Percentiles rank a stretch among this genome's conserved stretches.
phyloP scores from a whole-genome alignment of 1,139 yeast species.

The Pneumocystis sp. region DNA sequence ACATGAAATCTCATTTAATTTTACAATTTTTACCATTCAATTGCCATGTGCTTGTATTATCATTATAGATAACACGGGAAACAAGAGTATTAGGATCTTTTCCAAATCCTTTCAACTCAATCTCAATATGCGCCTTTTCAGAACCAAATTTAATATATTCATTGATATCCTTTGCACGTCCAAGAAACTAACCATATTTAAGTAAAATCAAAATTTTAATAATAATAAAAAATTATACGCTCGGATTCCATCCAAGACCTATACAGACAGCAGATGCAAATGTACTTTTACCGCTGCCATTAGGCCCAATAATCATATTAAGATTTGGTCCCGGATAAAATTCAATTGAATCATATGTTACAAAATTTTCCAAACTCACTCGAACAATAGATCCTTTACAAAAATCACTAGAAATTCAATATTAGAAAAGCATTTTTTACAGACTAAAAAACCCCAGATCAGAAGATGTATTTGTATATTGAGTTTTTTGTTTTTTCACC shows the following conservation, averaged over 20 bases:
- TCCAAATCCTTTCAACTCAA: slow-evolving; percentile 40
- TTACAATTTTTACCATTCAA: slow-evolving; percentile 5
- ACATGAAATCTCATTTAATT: slow-evolving; percentile 28
- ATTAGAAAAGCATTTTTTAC: background rate
- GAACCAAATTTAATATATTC: slow-evolving; percentile 71
- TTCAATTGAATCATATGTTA: slow-evolving; percentile 66
- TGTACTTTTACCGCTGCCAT: slow-evolving; percentile 92
- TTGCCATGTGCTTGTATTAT: slow-evolving; percentile 25
- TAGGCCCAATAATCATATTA: slow-evolving; percentile 92
- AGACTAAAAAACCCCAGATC: background rate
- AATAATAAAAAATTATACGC: slow-evolving; percentile 17
- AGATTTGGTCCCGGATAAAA: slow-evolving; percentile 68
- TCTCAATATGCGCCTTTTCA: slow-evolving; percentile 40
- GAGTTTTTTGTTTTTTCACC: background rate
- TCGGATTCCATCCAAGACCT: slow-evolving; percentile 73
- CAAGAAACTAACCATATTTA: slow-evolving; percentile 32
- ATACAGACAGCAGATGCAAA: slow-evolving; percentile 86
- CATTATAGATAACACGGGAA: slow-evolving; percentile 28
- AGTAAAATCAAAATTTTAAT: background rate
- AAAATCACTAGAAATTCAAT: slow-evolving; percentile 2
- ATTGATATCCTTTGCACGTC: slow-evolving; percentile 51
- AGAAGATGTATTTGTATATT: background rate
- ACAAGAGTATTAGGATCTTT: slow-evolving; percentile 28
- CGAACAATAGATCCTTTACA: slow-evolving; percentile 54
- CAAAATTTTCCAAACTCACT: slow-evolving; percentile 57